Evolutionary conservation across 2,329 filamentous ascomycete genomes (phyloP).

Genomic region (Paradendryphiella salina): DNA sequence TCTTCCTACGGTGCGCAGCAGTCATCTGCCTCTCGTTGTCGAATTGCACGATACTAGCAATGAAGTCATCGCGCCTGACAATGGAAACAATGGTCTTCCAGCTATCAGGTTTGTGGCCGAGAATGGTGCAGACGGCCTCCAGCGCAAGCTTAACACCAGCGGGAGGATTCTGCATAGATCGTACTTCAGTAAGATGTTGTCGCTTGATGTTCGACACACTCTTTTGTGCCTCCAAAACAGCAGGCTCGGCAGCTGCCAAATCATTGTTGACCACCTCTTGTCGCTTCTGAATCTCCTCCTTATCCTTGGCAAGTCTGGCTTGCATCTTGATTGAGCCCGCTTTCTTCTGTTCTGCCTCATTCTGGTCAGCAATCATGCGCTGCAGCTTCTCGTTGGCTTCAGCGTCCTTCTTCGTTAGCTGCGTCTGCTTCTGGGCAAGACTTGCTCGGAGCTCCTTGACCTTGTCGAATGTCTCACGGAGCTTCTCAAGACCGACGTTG

Average conservation of each 20-base stretch:
- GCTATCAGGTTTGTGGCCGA: constrained; percentile 84
- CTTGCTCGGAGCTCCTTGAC: constrained; percentile 89
- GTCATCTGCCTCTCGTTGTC: constrained; percentile 97
- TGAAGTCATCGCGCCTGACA: constrained; percentile 92
- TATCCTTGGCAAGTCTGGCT: constrained; percentile 81
- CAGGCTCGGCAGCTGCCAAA: constrained; percentile 87
- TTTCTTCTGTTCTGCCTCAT: constrained; percentile 90
- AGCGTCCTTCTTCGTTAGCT: constrained; percentile 89
- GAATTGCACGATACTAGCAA: constrained; percentile 95
- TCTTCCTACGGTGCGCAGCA: constrained; percentile 74
- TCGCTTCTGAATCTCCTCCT: constrained; percentile 80
- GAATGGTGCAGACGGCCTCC: constrained; percentile 92
- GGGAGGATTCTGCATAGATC: constrained; percentile 93
- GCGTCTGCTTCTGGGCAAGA: constrained; percentile 89
- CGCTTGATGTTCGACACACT: constrained; percentile 99
- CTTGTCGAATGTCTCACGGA: constrained; percentile 95
- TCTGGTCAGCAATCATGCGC: constrained; percentile 94
- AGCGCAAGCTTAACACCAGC: constrained; percentile 87
- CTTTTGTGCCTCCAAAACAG: constrained; percentile 87
- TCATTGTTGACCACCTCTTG: constrained; percentile 84
- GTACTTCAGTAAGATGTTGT: constrained; percentile 94
- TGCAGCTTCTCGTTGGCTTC: constrained; percentile 98
- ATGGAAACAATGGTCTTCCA: constrained; percentile 92
- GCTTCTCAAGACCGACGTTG: constrained; percentile 96
- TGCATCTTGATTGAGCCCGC: constrained; percentile 87